Evolutionary conservation across 306 rosid genomes (phyloP).

Genomic region (Acacia melanoxylon): DNA sequence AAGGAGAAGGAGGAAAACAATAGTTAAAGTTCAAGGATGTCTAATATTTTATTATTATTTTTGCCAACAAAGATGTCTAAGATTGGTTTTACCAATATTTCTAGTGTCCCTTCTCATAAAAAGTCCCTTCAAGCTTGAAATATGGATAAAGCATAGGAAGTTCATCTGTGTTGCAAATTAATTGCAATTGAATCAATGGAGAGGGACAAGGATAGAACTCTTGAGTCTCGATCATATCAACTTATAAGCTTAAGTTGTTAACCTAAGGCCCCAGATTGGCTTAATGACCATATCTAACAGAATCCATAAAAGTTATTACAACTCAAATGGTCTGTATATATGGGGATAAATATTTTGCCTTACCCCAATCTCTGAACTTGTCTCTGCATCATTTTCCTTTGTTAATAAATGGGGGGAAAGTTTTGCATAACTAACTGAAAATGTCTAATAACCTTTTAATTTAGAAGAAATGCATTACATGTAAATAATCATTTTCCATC

Average conservation of each 20-base stretch:
- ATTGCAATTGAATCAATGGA: background rate
- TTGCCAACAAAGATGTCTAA: background rate
- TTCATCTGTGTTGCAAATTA: background rate
- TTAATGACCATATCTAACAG: background rate
- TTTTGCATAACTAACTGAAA: background rate
- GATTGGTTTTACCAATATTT: background rate
- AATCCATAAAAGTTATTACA: background rate
- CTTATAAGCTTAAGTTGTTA: background rate
- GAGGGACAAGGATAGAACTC: background rate
- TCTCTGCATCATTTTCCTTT: background rate
- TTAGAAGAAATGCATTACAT: background rate
- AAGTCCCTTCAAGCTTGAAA: background rate
- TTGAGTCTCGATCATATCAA: background rate
- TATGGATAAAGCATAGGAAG: background rate
- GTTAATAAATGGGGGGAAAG: background rate
- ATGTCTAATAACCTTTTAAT: background rate
- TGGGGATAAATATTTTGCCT: background rate
- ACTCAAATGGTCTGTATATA: background rate
- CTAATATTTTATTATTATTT: background rate
- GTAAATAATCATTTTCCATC: conserved; percentile 3
- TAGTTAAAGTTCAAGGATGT: background rate
- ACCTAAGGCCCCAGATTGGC: background rate
- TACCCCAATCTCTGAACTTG: background rate
- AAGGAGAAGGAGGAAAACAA: background rate
- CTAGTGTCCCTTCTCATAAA: background rate